phyloP scores from a whole-genome alignment of 768 basidiomycete species.

The Suillus clintonianus region DNA sequence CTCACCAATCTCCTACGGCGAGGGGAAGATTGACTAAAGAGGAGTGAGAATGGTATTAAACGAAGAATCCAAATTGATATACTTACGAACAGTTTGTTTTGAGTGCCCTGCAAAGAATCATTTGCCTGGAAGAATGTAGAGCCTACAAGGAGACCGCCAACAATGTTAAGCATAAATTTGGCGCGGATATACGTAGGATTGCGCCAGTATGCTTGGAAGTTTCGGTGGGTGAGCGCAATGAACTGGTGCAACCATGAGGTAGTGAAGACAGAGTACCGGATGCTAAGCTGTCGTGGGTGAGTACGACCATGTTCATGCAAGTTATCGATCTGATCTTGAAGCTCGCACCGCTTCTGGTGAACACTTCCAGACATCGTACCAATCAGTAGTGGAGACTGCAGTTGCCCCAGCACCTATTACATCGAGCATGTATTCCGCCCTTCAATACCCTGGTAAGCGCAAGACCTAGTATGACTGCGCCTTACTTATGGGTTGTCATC shows the following conservation, averaged over 20 bases:
- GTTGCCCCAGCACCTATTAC: slow-evolving; percentile 78
- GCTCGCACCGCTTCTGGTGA: slow-evolving; percentile 43
- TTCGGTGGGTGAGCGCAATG: slow-evolving; percentile 44
- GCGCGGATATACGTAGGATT: slow-evolving; percentile 61
- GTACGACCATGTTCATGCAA: slow-evolving; percentile 53
- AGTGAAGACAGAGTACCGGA: slow-evolving; percentile 48
- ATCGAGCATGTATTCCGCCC: slow-evolving; percentile 68
- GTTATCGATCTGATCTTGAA: slow-evolving; percentile 41
- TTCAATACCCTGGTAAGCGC: slow-evolving; percentile 37
- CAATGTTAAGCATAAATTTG: slow-evolving; percentile 55
- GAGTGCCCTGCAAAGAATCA: slow-evolving; percentile 55
- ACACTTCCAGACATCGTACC: slow-evolving; percentile 61
- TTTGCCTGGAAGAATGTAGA: slow-evolving; percentile 65
- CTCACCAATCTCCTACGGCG: too few relatives aligned
- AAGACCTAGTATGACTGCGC: slow-evolving; percentile 50
- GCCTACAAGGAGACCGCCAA: slow-evolving; percentile 55
- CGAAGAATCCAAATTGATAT: neutral
- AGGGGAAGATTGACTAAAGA: too few relatives aligned
- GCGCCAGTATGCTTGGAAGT: slow-evolving; percentile 50
- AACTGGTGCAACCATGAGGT: slow-evolving; percentile 55
- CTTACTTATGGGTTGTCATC: slow-evolving; percentile 2
- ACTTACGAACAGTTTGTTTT: slow-evolving; percentile 63
- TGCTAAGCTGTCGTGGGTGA: slow-evolving; percentile 36
- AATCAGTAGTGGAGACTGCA: slow-evolving; percentile 52
- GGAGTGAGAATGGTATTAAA: too few relatives aligned